Conservation (phyloP, 345 rosid species). For the Kandelia obovata region DNA sequence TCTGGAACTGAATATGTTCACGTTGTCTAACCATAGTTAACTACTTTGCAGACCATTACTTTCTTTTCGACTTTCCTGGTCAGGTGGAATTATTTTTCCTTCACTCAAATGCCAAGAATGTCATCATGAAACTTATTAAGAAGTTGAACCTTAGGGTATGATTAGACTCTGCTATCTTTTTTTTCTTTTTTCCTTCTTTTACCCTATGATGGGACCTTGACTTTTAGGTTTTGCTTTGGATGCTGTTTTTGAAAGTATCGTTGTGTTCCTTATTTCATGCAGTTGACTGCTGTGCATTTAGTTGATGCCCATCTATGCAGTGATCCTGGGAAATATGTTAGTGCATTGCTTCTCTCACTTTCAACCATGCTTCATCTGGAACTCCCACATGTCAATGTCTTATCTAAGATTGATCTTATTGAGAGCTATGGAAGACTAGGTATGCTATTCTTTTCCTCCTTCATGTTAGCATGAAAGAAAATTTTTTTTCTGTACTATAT, state of each 20-base stretch:
- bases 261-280: conserved; percentile 31
- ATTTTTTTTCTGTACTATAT: not conserved
- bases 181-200: not conserved
- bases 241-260: conserved; percentile 14
- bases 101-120: conserved; percentile 71
- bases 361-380: conserved; percentile 95
- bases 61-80: conserved; percentile 95
- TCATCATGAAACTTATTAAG: conserved; percentile 68
- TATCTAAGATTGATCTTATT: conserved; percentile 87
- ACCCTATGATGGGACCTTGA: not conserved
- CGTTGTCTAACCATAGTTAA: conserved; percentile 10
- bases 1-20: too few species aligned
- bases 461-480: not conserved
- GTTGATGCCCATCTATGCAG: conserved; percentile 83
- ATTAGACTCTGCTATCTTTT: not conserved
- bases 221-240: conserved; percentile 6
- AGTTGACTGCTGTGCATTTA: conserved; percentile 86
- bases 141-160: conserved; percentile 79
- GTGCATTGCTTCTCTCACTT: conserved; percentile 75
- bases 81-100: conserved; percentile 91
- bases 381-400: conserved; percentile 82
- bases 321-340: conserved; percentile 80
- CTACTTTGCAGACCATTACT: conserved; percentile 76
- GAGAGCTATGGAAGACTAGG: conserved; percentile 92
- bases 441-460: conserved; percentile 16